Percentiles rank a stretch among this genome's conserved stretches.
These are phyloP conservation scores for Verticillium nubilum DNA, from an alignment of 2,329 filamentous ascomycete species.

Conservation along the genomic window DNA sequence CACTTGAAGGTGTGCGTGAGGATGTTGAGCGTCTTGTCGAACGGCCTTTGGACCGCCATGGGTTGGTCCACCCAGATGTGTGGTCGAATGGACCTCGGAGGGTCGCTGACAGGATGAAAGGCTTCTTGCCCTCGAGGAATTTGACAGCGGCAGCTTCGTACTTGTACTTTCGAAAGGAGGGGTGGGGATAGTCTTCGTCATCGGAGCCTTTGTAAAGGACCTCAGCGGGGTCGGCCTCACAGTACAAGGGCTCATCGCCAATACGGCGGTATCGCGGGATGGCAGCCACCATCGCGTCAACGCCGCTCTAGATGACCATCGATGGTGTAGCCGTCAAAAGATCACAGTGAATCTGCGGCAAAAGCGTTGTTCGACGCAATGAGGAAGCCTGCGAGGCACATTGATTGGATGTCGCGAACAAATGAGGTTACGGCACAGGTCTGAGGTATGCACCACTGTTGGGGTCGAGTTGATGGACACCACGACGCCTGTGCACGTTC, in stretches of 20 bases:
- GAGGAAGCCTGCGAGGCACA: neutral
- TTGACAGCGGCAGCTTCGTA: conserved; percentile 55
- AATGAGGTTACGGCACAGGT: neutral
- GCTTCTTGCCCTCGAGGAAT: conserved; percentile 50
- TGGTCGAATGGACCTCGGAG: conserved; percentile 57
- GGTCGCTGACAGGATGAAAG: conserved; percentile 54
- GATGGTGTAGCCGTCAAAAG: neutral
- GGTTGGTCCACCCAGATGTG: conserved; percentile 44
- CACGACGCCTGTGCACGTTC: conserved; percentile 5
- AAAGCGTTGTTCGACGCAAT: neutral
- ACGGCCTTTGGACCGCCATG: conserved; percentile 35
- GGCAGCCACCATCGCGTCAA: neutral
- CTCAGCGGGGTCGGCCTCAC: conserved; percentile 38
- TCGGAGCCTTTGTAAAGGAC: conserved; percentile 53
- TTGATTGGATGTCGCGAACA: neutral
- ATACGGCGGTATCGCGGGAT: neutral
- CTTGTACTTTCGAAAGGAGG: conserved; percentile 41
- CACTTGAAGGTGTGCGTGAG: conserved; percentile 8
- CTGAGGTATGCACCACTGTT: neutral
- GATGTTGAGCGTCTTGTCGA: neutral
- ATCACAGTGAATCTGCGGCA: neutral
- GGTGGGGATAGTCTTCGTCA: conserved; percentile 43
- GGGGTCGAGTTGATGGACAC: neutral
- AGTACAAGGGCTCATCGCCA: conserved; percentile 35
- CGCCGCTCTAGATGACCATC: neutral